Evolutionary conservation across 257 asterid genomes (phyloP), one percentile per base, ranked within the genome.

Genomic region (Solanum medicagineum): DNA sequence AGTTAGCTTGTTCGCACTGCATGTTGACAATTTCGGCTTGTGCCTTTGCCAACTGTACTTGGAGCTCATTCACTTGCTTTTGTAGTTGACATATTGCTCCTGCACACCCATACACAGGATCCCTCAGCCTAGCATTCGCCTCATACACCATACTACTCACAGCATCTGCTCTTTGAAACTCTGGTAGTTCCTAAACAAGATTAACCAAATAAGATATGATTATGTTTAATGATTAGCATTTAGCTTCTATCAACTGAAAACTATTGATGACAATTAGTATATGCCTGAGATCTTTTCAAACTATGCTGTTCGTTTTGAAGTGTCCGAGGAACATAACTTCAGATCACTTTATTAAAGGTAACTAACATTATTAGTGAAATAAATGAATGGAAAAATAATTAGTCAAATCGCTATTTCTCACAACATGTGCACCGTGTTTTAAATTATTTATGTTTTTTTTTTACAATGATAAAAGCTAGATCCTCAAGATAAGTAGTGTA

Each of bases 91-190:
- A 91, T 20, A 94, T 91, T 10, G 96, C 90, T 22, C 98, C 97
- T 1, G 98, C 96, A 66, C 97, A 91, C 1, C 98, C 97, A 66
- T 94, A 94, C 16, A 94, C 96, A 0, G 96, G 98, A 68, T 94
- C 98, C 22, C 98, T 87, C 10, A 92, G 85, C 88, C 97, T 86
- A 0, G 98, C 97, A 56, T 92, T 93, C 3, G 97, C 98, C 87
- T 93, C 98, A 22, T 94, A 94, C 75, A 94, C 98, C 97, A 93
- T 92, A 91, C 98, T 93, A 60, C 95, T 94, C 85, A 94, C 98
- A 3, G 98, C 94, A 80, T 94, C 98, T 0, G 90, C 93, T 59
- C 98, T 88, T 42, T 91, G 95, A 17, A 32, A 29, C 86, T 94
- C 98, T 0, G 98, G 97, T 16, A 94, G 85, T 83, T 93, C 97